These are phyloP conservation scores for Sphagnum magellanicum DNA, from an alignment of 228 moss, liverwort and hornwort genomes.

Conservation along the genomic window DNA sequence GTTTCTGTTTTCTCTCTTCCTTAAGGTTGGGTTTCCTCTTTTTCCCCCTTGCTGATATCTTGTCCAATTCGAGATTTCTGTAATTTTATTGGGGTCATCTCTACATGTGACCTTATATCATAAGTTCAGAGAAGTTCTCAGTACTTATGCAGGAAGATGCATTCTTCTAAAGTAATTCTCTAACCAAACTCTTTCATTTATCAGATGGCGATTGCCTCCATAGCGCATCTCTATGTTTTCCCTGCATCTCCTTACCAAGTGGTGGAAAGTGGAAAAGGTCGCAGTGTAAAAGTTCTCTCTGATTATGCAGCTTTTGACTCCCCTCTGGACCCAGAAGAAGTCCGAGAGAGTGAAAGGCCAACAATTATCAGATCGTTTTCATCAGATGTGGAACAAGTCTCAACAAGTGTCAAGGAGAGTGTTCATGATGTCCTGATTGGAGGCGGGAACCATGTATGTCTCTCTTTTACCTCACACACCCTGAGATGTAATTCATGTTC, in stretches of 20 bases:
- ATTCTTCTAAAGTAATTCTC: too few species aligned
- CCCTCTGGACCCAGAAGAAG: constrained; percentile 92
- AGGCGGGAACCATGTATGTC: constrained; percentile 87
- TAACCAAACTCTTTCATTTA: too few species aligned
- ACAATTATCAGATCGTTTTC: constrained; percentile 59
- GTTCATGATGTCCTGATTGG: constrained; percentile 90
- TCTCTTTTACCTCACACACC: neutral
- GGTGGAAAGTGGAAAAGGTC: constrained; percentile 54
- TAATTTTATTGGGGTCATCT: too few species aligned
- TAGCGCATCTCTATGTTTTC: constrained; percentile 88
- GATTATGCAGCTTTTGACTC: constrained; percentile 95
- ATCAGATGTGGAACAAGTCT: constrained; percentile 51
- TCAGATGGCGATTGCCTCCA: constrained; percentile 94
- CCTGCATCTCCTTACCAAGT: constrained; percentile 90
- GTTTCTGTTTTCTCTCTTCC: too few species aligned
- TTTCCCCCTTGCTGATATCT: too few species aligned
- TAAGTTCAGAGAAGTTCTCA: too few species aligned
- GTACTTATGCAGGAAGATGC: too few species aligned
- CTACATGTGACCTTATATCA: too few species aligned
- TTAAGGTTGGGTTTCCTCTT: too few species aligned
- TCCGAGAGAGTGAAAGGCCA: constrained; percentile 82
- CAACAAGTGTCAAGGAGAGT: constrained; percentile 86
- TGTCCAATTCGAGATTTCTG: too few species aligned
- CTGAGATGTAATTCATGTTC: neutral
- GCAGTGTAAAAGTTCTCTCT: constrained; percentile 76